These are phyloP conservation scores for Danielozyma ontarioensis DNA, from an alignment of 805 yeast genomes.

Conservation along the genomic window DNA sequence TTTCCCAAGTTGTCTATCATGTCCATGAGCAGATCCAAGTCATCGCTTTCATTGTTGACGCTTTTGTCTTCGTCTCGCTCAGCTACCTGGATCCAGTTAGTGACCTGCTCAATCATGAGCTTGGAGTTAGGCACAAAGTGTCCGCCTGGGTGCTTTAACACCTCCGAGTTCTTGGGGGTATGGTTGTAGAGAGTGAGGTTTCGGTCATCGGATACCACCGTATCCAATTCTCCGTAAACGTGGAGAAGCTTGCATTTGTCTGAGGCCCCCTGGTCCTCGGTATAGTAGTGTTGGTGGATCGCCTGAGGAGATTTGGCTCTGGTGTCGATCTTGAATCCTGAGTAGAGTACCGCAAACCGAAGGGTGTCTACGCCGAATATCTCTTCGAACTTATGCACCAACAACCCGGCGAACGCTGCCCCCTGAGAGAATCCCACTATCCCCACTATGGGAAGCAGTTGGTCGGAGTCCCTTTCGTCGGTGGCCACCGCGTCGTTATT, in stretches of 20 bases:
- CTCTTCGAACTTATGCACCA: conserved; percentile 55
- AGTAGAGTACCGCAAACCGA: conserved; percentile 70
- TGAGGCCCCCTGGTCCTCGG: conserved; percentile 14
- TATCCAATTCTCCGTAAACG: conserved; percentile 80
- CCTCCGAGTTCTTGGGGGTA: conserved; percentile 42
- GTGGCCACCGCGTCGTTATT: conserved; percentile 15
- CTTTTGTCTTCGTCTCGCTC: conserved; percentile 10
- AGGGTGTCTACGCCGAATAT: conserved; percentile 43
- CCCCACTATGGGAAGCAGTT: conserved; percentile 67
- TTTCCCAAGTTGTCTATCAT: conserved; percentile 33
- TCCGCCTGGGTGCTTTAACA: conserved; percentile 90
- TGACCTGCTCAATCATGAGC: conserved; percentile 33
- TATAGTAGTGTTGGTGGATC: conserved; percentile 18
- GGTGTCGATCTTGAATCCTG: conserved; percentile 49
- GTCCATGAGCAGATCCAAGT: conserved; percentile 27
- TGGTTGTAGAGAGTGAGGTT: conserved; percentile 50
- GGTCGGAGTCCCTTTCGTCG: conserved; percentile 11
- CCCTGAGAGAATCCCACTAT: conserved; percentile 93
- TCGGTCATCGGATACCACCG: conserved; percentile 74
- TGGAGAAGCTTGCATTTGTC: conserved; percentile 46
- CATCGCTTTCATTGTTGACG: conserved; percentile 14
- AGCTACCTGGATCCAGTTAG: conserved; percentile 31
- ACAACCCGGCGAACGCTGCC: conserved; percentile 75
- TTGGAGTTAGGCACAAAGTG: conserved; percentile 93
- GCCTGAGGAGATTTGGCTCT: conserved; percentile 19